phyloP scores from a whole-genome alignment of 2,329 filamentous ascomycete species.

The Pezizomycotina sp. region DNA sequence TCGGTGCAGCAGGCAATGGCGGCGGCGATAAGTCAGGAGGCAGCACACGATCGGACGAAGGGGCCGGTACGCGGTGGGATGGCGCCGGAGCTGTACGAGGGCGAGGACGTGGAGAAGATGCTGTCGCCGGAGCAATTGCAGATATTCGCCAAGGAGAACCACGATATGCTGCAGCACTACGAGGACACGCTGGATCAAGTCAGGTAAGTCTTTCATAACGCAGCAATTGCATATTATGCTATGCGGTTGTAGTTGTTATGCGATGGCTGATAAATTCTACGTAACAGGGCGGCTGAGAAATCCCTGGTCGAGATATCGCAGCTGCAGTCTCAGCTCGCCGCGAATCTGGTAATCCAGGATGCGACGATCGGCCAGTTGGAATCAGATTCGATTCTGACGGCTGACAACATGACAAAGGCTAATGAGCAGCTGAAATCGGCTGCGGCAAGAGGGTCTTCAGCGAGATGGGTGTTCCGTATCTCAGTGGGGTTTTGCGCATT shows the following conservation, averaged over 20 bases:
- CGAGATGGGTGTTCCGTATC: constrained; percentile 65
- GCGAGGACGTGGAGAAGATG: constrained; percentile 32
- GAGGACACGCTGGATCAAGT: constrained; percentile 91
- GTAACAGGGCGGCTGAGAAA: constrained; percentile 60
- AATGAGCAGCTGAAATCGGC: constrained; percentile 86
- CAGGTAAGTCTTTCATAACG: constrained; percentile 39
- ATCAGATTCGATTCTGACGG: constrained; percentile 61
- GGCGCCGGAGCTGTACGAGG: constrained; percentile 22
- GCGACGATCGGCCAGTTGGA: constrained; percentile 82
- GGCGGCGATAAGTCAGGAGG: constrained; percentile 20
- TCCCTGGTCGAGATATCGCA: constrained; percentile 86
- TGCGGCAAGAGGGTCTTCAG: constrained; percentile 51
- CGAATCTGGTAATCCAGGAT: constrained; percentile 69
- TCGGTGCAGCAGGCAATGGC: constrained; percentile 9
- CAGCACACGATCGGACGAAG: constrained; percentile 5
- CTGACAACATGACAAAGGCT: constrained; percentile 71
- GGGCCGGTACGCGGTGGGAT: constrained; percentile 19
- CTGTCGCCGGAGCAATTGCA: constrained; percentile 75
- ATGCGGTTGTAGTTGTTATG: too few species aligned
- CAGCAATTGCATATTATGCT: too few species aligned
- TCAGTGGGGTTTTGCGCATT: constrained; percentile 58
- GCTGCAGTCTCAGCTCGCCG: constrained; percentile 73
- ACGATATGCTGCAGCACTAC: constrained; percentile 82
- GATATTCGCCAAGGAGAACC: constrained; percentile 84
- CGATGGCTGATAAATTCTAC: neutral